Conservation (phyloP, 148 eudicot genomes). For the Persicaria maculosa region DNA sequence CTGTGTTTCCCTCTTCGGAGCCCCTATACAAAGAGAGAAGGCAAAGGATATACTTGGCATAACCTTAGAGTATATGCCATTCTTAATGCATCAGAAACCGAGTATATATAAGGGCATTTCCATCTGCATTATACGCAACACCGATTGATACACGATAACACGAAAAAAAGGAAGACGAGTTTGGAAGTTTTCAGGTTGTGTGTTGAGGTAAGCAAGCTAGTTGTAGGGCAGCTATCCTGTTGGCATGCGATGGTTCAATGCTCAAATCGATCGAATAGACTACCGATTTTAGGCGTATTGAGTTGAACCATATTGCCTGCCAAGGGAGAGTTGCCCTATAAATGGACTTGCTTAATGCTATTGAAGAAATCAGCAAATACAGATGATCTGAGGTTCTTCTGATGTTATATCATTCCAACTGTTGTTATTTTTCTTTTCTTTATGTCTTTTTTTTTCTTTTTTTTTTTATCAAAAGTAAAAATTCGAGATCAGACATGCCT, state of each 20-base stretch:
- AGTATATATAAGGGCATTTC: background rate
- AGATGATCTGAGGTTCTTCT: too few species aligned
- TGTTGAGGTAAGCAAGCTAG: constrained; percentile 1
- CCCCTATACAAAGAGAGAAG: background rate
- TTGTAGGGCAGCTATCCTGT: background rate
- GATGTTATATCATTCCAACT: too few species aligned
- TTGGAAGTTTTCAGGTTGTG: background rate
- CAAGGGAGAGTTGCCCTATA: too few species aligned
- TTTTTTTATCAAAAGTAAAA: too few species aligned
- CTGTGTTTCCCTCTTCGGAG: too few species aligned
- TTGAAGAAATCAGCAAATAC: too few species aligned
- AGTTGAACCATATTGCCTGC: too few species aligned
- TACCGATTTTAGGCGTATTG: background rate
- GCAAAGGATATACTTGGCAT: background rate
- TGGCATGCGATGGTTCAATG: background rate
- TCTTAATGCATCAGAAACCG: background rate
- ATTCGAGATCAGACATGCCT: too few species aligned
- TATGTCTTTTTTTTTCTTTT: too few species aligned
- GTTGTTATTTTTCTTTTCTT: too few species aligned
- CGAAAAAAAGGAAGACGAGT: background rate
- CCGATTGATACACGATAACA: background rate
- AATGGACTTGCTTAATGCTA: background rate
- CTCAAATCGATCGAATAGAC: background rate
- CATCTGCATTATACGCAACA: background rate
- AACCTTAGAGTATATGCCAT: background rate